These are phyloP conservation scores for Cutaneotrichosporon sp. DNA, from an alignment of 1,284 basidiomycete species.

Conservation along the genomic window DNA sequence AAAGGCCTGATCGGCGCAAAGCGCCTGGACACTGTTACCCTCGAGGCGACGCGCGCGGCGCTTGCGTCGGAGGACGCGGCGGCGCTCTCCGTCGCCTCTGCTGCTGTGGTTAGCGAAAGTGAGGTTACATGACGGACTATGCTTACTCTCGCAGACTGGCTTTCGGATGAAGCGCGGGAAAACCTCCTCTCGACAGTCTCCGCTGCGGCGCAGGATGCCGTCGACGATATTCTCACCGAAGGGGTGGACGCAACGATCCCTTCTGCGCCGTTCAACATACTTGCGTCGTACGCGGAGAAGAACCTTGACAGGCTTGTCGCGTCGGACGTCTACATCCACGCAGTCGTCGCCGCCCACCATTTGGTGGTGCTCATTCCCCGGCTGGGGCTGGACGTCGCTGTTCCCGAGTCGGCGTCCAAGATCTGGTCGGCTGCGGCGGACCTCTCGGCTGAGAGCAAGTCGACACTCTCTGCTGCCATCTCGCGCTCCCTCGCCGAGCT, in stretches of 20 bases:
- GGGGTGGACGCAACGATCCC: conserved; percentile 8
- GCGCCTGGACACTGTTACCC: conserved; percentile 28
- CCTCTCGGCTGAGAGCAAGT: conserved; percentile 16
- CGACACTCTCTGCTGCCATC: conserved; percentile 18
- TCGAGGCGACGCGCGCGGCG: conserved; percentile 32
- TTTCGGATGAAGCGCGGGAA: conserved; percentile 29
- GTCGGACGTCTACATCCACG: conserved; percentile 30
- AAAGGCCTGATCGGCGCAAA: conserved; percentile 17
- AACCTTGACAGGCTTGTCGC: conserved; percentile 23
- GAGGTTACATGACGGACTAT: neutral
- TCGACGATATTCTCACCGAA: conserved; percentile 40
- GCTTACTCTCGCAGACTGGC: conserved; percentile 7
- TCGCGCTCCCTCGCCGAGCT: conserved; percentile 25
- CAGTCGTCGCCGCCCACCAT: conserved; percentile 37
- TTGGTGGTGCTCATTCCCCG: conserved; percentile 31
- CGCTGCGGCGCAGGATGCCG: conserved; percentile 52
- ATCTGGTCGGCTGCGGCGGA: conserved; percentile 21
- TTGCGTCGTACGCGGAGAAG: conserved; percentile 30
- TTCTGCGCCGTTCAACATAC: conserved; percentile 21
- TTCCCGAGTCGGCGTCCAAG: conserved; percentile 5
- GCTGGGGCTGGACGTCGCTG: conserved; percentile 6
- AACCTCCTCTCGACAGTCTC: conserved; percentile 42
- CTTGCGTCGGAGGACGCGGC: conserved; percentile 17
- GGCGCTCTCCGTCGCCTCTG: conserved; percentile 18
- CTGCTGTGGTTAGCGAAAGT: conserved; percentile 10